A percentile compares a stretch with the other conserved stretches of the same genome.
These are phyloP conservation scores for Dendrobium catenatum DNA, from an alignment of 106 monocot species.

Conservation along the genomic window DNA sequence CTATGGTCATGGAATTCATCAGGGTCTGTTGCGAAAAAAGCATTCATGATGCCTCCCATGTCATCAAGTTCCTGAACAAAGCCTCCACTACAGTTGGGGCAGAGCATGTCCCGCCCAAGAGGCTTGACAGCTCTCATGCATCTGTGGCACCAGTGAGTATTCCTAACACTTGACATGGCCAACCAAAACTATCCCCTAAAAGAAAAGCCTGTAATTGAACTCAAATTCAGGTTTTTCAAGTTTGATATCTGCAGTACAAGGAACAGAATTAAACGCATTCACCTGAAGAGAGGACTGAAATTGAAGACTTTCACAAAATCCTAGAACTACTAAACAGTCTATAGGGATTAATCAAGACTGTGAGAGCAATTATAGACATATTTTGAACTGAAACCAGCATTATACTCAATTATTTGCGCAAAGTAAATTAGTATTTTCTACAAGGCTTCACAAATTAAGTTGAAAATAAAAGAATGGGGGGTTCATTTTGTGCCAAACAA, in stretches of 20 bases:
- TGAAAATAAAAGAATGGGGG: not conserved
- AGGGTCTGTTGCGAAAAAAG: constrained; percentile 23
- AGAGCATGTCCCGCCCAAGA: constrained; percentile 32
- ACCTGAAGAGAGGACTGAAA: not conserved
- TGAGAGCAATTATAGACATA: not conserved
- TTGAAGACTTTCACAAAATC: not conserved
- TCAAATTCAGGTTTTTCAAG: not conserved
- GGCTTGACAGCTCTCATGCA: constrained; percentile 44
- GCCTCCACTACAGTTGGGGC: constrained; percentile 66
- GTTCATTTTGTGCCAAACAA: not conserved
- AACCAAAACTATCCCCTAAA: not conserved
- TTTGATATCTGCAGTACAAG: not conserved
- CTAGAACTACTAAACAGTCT: not conserved
- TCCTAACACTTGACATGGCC: constrained; percentile 40
- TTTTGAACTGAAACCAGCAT: not conserved
- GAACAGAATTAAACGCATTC: not conserved
- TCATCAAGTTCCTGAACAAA: constrained; percentile 72
- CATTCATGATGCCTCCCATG: constrained; percentile 17
- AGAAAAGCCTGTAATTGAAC: not conserved
- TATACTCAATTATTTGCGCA: not conserved
- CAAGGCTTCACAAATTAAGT: not conserved
- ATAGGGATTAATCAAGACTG: not conserved
- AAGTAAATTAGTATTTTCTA: not conserved
- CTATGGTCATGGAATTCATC: constrained; percentile 14
- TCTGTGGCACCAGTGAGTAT: constrained; percentile 76